phyloP scores from a whole-genome alignment of 2,329 filamentous ascomycete genomes.

The Colletotrichum sp. region DNA sequence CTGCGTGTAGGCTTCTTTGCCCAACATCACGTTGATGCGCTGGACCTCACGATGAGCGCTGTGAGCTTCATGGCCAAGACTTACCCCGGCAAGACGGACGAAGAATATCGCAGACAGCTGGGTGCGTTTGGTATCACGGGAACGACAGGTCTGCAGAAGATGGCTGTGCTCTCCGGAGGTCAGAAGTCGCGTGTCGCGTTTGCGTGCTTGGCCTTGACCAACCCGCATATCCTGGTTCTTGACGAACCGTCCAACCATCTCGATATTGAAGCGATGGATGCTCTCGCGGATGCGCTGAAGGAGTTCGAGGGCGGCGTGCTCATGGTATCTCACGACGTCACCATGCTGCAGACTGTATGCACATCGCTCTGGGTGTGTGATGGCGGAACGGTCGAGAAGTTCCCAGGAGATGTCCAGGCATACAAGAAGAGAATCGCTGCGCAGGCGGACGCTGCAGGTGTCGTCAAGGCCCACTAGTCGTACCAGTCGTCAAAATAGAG shows the following conservation, averaged over 20 bases:
- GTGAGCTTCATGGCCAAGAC: constrained; percentile 96
- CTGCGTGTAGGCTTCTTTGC: constrained; percentile 96
- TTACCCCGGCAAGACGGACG: constrained; percentile 90
- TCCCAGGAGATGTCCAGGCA: constrained; percentile 90
- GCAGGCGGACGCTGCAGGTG: constrained; percentile 87
- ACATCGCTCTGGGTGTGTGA: constrained; percentile 97
- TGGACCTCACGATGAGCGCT: constrained; percentile 87
- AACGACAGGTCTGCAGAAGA: constrained; percentile 95
- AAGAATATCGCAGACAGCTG: constrained; percentile 94
- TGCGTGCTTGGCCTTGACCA: constrained; percentile 90
- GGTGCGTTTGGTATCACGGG: constrained; percentile 91
- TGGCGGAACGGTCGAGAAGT: constrained; percentile 91
- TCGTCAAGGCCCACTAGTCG: constrained; percentile 70
- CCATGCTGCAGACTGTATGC: constrained; percentile 97
- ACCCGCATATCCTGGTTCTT: constrained; percentile 96
- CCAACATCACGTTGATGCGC: constrained; percentile 95
- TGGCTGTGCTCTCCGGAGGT: constrained; percentile 91
- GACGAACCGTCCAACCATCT: constrained; percentile 99
- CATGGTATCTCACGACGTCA: constrained; percentile 99
- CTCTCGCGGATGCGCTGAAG: constrained; percentile 80
- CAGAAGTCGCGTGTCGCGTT: constrained; percentile 99
- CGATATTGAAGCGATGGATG: constrained; percentile 99
- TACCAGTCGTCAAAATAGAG: background rate
- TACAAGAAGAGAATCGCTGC: constrained; percentile 97
- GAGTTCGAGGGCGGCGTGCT: constrained; percentile 93